phyloP scores from a whole-genome alignment of 148 eudicot genomes.

The Dianthus caryophyllus region DNA sequence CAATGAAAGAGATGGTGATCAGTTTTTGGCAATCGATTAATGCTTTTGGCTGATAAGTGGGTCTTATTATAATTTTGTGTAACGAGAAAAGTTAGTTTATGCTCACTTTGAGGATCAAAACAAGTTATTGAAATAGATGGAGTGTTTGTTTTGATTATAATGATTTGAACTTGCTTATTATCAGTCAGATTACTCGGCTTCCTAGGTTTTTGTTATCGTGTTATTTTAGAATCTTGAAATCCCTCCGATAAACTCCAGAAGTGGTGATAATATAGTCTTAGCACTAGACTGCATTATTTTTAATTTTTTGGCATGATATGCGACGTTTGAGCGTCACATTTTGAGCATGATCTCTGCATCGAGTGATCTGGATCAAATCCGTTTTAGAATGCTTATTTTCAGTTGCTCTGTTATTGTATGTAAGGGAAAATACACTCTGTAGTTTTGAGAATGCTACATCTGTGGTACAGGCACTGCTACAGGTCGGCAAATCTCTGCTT shows the following conservation, averaged over 20 bases:
- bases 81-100: no score
- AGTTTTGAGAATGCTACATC: background rate
- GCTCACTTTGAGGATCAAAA: no score
- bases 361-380: background rate
- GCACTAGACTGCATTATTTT: background rate
- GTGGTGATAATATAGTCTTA: background rate
- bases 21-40: no score
- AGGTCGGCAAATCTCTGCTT: background rate
- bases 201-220: background rate
- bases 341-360: background rate
- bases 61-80: no score
- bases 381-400: background rate
- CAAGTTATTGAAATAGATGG: no score
- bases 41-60: no score
- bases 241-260: no score
- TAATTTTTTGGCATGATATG: background rate
- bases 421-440: background rate
- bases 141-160: background rate
- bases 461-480: slow-evolving; percentile 20
- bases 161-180: background rate
- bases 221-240: background rate
- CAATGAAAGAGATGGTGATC: no score
- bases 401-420: no score
- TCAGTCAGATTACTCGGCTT: background rate
- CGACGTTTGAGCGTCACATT: background rate